Percentiles rank a stretch among this genome's conserved stretches.
phyloP scores from a whole-genome alignment of 208 protist genomes.

The Kentomonas sorsogonicus region DNA sequence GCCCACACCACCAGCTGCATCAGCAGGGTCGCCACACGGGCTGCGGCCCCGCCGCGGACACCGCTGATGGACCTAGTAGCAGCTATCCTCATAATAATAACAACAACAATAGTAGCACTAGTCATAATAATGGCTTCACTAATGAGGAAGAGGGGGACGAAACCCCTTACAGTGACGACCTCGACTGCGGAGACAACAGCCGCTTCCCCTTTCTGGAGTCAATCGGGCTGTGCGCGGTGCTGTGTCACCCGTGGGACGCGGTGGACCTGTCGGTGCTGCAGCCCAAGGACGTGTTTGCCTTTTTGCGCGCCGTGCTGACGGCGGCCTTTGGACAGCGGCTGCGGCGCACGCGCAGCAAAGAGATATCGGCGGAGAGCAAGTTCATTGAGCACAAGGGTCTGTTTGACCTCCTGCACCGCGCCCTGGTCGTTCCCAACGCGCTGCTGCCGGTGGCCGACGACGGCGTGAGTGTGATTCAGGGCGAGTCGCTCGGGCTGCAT shows the following conservation, averaged over 20 bases:
- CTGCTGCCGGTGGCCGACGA: slow-evolving; percentile 64
- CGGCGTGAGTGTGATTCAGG: slow-evolving; percentile 63
- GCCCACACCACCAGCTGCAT: too few species aligned
- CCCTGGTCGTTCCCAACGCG: slow-evolving; percentile 69
- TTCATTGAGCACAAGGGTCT: slow-evolving; percentile 50
- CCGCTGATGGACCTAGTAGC: neutral
- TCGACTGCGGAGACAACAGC: slow-evolving; percentile 8
- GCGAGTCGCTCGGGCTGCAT: slow-evolving; percentile 78
- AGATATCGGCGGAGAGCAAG: neutral
- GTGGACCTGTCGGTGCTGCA: slow-evolving; percentile 81
- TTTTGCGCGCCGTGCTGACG: slow-evolving; percentile 53
- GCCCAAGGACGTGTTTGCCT: slow-evolving; percentile 65
- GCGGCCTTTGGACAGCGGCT: slow-evolving; percentile 16
- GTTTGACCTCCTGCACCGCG: slow-evolving; percentile 62
- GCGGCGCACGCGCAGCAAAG: slow-evolving; percentile 10
- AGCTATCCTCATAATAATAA: neutral
- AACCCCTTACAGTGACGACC: neutral
- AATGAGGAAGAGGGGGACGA: neutral
- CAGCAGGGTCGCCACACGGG: too few species aligned
- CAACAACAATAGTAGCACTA: neutral
- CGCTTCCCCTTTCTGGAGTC: slow-evolving; percentile 25
- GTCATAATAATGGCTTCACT: neutral
- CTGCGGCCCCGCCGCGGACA: neutral
- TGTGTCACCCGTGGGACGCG: slow-evolving; percentile 84
- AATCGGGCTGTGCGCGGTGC: slow-evolving; percentile 64